These are phyloP conservation scores for Naganishia randhawae DNA, from an alignment of 768 basidiomycete genomes.

Conservation along the genomic window DNA sequence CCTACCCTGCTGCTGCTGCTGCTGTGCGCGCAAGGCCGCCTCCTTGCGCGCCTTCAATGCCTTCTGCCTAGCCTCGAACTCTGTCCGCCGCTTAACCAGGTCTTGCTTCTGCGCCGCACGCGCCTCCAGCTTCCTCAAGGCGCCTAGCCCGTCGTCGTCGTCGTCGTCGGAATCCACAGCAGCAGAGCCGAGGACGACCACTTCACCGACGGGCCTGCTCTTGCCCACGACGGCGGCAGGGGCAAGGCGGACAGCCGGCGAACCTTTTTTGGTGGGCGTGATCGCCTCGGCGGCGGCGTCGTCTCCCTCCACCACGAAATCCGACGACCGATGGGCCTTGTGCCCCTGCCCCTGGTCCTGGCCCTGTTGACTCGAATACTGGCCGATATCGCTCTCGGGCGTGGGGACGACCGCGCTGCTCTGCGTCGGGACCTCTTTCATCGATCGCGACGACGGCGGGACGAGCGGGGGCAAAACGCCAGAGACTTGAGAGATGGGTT, in stretches of 20 bases:
- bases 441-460: background rate
- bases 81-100: background rate
- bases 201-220: background rate
- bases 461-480: slow-evolving; percentile 12
- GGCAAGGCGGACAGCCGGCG: too few relatives aligned
- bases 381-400: slow-evolving; percentile 19
- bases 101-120: background rate
- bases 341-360: background rate
- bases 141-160: slow-evolving; percentile 8
- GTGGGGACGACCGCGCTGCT: slow-evolving; percentile 19
- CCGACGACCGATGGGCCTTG: background rate
- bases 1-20: background rate
- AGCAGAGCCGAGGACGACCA: background rate
- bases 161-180: slow-evolving; percentile 11
- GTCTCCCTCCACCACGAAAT: background rate
- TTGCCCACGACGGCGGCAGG: background rate
- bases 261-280: too few relatives aligned
- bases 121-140: background rate
- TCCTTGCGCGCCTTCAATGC: slow-evolving; percentile 21
- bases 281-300: background rate
- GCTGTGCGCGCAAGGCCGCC: slow-evolving; percentile 6
- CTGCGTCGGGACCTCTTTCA: slow-evolving; percentile 17
- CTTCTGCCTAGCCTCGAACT: slow-evolving; percentile 10
- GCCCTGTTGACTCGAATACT: slow-evolving; percentile 16
- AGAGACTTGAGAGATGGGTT: slow-evolving; percentile 12